Percentiles rank a stretch among this genome's conserved stretches.
Conservation (phyloP, 1,284 basidiomycete species). For the Cutaneotrichosporon sp. region DNA sequence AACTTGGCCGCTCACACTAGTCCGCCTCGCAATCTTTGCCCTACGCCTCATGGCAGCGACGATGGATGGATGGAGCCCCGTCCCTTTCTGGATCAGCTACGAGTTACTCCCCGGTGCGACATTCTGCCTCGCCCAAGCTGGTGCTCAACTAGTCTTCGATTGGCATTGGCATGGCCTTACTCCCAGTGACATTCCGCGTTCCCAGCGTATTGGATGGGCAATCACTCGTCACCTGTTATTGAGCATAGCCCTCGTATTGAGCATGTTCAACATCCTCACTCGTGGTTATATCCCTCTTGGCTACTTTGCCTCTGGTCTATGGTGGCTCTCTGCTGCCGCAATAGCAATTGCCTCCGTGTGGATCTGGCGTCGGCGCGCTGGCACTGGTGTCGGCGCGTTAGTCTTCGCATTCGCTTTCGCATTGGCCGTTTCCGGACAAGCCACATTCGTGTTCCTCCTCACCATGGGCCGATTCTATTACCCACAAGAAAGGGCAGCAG, state of each 20-base stretch:
- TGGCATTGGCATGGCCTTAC: slow-evolving; percentile 1
- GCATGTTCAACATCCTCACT: slow-evolving; percentile 6
- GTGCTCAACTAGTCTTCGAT: slow-evolving; percentile 6
- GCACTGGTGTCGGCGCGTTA: background rate
- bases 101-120: background rate
- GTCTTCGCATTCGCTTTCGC: background rate
- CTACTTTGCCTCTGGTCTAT: background rate
- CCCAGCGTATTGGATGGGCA: background rate
- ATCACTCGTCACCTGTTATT: background rate
- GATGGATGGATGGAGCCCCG: background rate
- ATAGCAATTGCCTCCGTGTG: background rate
- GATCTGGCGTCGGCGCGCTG: background rate
- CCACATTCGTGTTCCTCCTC: slow-evolving; percentile 1
- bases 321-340: background rate
- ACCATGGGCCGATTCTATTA: background rate
- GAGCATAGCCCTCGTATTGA: background rate
- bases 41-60: background rate
- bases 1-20: background rate
- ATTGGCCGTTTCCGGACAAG: background rate
- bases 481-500: background rate
- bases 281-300: slow-evolving; percentile 5
- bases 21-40: slow-evolving; percentile 4
- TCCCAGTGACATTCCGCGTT: background rate
- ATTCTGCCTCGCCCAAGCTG: slow-evolving; percentile 8
- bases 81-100: slow-evolving; percentile 6